Base-by-base conservation (phyloP, 148 eudicot species). In the Arctostaphylos glauca region DNA sequence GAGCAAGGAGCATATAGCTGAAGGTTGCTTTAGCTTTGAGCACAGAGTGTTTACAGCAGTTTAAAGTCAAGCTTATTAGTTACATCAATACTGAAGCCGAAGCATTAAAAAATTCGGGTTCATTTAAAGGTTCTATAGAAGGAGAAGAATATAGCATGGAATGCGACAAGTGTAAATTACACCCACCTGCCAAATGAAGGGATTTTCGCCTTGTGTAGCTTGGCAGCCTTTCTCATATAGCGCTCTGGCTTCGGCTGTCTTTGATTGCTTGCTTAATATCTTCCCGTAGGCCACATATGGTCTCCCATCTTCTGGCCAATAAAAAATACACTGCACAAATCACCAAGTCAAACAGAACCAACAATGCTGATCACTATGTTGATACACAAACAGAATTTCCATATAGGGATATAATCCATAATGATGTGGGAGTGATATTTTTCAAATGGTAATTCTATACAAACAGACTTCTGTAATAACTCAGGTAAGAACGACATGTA, bases 241-340 rank as follows among this genome's bases (percentile, higher is more conserved):
- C 14, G 88, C 89, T 80, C 97, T 92, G 71, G 99, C 99, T 92
- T 96, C 98, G 23, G 86, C 84, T 82, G 83, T 83, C 84, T 86
- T 89, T 43, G 91, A 90, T 86, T 94, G 99, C 89, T 92, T 96
- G 80, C 93, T 84, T 81, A 93, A 79, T 53, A 90, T 88, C 88
- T 93, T 96, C 21, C 99, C 99, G 73, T 94, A 78, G 15, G 98
- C 97, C 70, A 96, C 99, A 82, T 96, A 96, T 10, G 98, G 85
- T 75, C 99, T 87, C 79, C 98, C 99, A 75, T 96, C 98, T 85
- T 96, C 98, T 9, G 99, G 98, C 99, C 99, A 96, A 85, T 90
- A 89, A 77, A 80, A 70, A 85, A 96, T 89, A 88, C 99, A 96
- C 99, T 92, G 68, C 86, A 85, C 44, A 79, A 15, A 73, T 21